These are phyloP conservation scores for Pyrus communis DNA, from an alignment of 306 rosid species.

Conservation along the genomic window DNA sequence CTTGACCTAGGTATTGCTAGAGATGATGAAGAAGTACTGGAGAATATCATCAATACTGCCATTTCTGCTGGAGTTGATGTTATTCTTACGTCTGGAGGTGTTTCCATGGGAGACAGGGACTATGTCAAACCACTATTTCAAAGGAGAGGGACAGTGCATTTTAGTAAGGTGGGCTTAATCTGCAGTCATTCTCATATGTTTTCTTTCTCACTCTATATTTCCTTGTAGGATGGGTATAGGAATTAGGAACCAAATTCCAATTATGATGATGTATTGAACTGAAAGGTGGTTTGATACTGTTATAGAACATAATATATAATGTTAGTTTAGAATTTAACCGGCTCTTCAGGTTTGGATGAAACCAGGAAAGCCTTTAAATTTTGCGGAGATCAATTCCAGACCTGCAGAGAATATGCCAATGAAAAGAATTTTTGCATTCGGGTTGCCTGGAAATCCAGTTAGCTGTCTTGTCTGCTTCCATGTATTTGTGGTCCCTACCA, in stretches of 20 bases:
- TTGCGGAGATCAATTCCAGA: constrained; percentile 56
- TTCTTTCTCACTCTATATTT: background rate
- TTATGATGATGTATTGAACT: background rate
- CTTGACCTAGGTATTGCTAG: constrained; percentile 75
- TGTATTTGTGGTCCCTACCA: constrained; percentile 82
- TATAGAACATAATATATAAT: constrained; percentile 1
- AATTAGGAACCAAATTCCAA: constrained; percentile 1
- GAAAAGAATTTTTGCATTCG: constrained; percentile 63
- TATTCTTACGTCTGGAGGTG: constrained; percentile 95
- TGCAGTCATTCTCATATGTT: constrained; percentile 3
- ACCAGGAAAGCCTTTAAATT: constrained; percentile 91
- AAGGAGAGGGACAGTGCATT: constrained; percentile 66
- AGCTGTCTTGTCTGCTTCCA: constrained; percentile 82
- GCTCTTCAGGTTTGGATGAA: constrained; percentile 64
- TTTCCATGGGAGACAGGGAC: constrained; percentile 98
- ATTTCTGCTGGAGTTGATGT: constrained; percentile 66
- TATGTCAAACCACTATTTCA: constrained; percentile 62
- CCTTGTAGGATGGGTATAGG: constrained; percentile 1
- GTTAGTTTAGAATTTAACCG: constrained; percentile 6
- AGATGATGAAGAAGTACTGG: constrained; percentile 71
- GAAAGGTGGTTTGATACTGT: background rate
- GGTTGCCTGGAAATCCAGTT: constrained; percentile 93
- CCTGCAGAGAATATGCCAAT: constrained; percentile 21
- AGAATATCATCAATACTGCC: constrained; percentile 58
- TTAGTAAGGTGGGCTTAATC: constrained; percentile 46